Conservation (phyloP, 2,329 filamentous ascomycete species). For the Aspergillus sp. region DNA sequence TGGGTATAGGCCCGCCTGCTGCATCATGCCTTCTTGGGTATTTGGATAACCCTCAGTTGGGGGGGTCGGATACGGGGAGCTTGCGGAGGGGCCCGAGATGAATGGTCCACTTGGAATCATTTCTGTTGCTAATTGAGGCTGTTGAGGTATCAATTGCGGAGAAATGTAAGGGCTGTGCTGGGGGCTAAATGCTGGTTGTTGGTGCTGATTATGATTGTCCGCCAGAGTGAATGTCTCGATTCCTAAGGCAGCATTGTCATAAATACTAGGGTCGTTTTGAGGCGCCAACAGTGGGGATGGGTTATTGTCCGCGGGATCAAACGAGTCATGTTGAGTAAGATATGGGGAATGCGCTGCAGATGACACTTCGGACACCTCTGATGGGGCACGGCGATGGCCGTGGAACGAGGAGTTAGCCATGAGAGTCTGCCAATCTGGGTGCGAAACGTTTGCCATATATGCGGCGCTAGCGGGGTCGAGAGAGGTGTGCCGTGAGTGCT, state of each 20-base stretch:
- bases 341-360: constrained; percentile 84
- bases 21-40: constrained; percentile 48
- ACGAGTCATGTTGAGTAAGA: constrained; percentile 72
- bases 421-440: constrained; percentile 59
- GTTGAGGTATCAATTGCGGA: constrained; percentile 67
- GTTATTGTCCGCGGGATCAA: constrained; percentile 69
- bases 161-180: constrained; percentile 71
- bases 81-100: constrained; percentile 47
- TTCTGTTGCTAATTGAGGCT: constrained; percentile 72
- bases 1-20: constrained; percentile 45
- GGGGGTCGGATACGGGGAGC: constrained; percentile 50
- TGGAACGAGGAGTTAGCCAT: constrained; percentile 65
- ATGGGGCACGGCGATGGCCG: constrained; percentile 78
- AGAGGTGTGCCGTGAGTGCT: constrained; percentile 60
- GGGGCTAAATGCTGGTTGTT: constrained; percentile 55
- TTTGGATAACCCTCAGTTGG: constrained; percentile 53
- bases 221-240: constrained; percentile 80
- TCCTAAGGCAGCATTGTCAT: constrained; percentile 69
- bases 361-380: constrained; percentile 89
- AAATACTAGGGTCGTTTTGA: constrained; percentile 68
- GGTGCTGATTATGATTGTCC: constrained; percentile 55
- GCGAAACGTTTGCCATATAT: constrained; percentile 50
- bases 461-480: constrained; percentile 61
- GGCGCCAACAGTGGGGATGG: constrained; percentile 79
- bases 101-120: constrained; percentile 48